Evolutionary conservation across 352 stramenopile species (phyloP).

Genomic region (Globisporangium splendens): DNA sequence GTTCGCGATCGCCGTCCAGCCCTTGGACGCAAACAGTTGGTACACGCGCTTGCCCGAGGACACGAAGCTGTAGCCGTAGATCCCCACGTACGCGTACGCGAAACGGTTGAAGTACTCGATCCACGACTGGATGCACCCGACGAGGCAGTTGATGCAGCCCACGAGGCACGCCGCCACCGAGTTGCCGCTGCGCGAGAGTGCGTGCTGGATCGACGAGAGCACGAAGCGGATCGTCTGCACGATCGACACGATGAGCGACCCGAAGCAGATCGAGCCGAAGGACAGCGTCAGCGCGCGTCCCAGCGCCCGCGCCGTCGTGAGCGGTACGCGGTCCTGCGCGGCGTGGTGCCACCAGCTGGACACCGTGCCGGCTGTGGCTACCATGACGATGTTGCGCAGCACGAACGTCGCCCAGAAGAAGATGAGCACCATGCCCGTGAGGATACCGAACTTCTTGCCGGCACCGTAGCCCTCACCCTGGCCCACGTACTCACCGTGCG

Average conservation of each 20-base stretch:
- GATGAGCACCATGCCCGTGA: conserved; percentile 62
- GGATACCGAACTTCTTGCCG: conserved; percentile 31
- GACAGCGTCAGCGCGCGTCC: conserved; percentile 67
- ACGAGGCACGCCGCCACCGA: conserved; percentile 48
- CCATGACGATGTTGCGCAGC: conserved; percentile 78
- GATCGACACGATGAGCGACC: conserved; percentile 68
- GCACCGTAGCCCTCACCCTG: conserved; percentile 25
- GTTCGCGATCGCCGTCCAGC: conserved; percentile 62
- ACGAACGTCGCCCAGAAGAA: conserved; percentile 83
- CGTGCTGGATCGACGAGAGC: conserved; percentile 33
- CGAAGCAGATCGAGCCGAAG: conserved; percentile 86
- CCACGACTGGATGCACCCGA: conserved; percentile 53
- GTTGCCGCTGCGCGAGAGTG: conserved; percentile 39
- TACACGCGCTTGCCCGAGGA: conserved; percentile 43
- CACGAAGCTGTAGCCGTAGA: conserved; percentile 67
- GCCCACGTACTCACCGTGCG: conserved; percentile 48
- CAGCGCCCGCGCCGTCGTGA: conserved; percentile 42
- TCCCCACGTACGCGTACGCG: conserved; percentile 69
- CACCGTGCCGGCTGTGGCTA: conserved; percentile 77
- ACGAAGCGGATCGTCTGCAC: conserved; percentile 61
- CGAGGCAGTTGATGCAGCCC: conserved; percentile 45
- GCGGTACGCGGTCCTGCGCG: conserved; percentile 29
- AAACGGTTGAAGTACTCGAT: conserved; percentile 80
- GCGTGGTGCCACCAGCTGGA: conserved; percentile 83
- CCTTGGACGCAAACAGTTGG: conserved; percentile 52